Conservation (phyloP, 2,329 filamentous ascomycete genomes). For the Chaetomiaceae sp. region DNA sequence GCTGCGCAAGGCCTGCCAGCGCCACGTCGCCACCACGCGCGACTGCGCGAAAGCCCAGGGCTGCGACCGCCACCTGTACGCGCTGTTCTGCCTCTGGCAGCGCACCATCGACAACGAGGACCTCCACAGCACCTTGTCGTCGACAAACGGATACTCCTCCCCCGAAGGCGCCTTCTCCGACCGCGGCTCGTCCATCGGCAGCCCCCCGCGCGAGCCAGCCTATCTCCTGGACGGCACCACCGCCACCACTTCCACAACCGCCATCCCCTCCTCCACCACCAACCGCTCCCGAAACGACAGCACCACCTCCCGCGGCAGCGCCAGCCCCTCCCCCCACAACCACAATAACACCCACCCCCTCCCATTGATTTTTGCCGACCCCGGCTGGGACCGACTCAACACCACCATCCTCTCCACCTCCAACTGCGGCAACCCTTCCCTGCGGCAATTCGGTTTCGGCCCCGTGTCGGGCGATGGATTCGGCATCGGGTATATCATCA, state of each 20-base stretch:
- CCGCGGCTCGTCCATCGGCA: slow-evolving; percentile 41
- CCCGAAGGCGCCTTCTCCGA: slow-evolving; percentile 49
- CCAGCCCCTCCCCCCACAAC: slow-evolving; percentile 15
- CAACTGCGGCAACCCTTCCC: slow-evolving; percentile 95
- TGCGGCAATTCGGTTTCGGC: slow-evolving; percentile 94
- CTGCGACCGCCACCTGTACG: slow-evolving; percentile 89
- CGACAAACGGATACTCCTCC: slow-evolving; percentile 60
- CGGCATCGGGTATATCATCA: slow-evolving; percentile 98
- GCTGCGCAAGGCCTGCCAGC: slow-evolving; percentile 75
- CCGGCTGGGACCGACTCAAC: slow-evolving; percentile 93
- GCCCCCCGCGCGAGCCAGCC: slow-evolving; percentile 46
- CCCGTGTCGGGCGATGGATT: slow-evolving; percentile 92
- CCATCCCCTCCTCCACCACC: slow-evolving; percentile 30
- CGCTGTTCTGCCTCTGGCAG: slow-evolving; percentile 93
- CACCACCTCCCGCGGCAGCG: slow-evolving; percentile 43
- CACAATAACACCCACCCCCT: slow-evolving; percentile 40
- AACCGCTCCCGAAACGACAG: slow-evolving; percentile 49
- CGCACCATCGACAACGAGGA: slow-evolving; percentile 71
- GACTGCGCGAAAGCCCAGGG: slow-evolving; percentile 87
- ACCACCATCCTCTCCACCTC: slow-evolving; percentile 91
- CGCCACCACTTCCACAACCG: slow-evolving; percentile 21
- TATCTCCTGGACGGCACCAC: slow-evolving; percentile 34
- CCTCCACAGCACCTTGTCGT: slow-evolving; percentile 38
- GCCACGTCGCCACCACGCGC: slow-evolving; percentile 73
- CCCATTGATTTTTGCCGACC: slow-evolving; percentile 79